Evolutionary conservation across 2,329 filamentous ascomycete species (phyloP), one percentile per base, ranked within the genome.

Genomic region (Didymella lethalis): DNA sequence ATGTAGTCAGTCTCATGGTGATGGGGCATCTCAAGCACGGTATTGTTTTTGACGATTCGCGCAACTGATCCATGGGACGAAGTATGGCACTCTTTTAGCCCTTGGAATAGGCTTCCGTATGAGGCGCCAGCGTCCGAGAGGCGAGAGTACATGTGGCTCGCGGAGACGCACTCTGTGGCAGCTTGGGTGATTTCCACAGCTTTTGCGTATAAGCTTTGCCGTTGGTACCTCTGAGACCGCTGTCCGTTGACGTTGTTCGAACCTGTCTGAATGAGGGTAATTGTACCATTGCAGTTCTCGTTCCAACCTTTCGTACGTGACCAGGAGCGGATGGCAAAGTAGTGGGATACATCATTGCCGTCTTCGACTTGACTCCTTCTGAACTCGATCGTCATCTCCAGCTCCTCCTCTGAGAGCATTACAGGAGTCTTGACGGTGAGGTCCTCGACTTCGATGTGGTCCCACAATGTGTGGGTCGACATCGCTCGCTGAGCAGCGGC

Each of bases 261-360:
- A 12, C 80, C 75, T 7, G 65, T 64, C 8, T 70, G 62, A 45
- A 74, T 72, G 3, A 82, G 77, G 6, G 78, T 73, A 10, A 87
- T 77, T 8, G 44, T 32, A 16, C 71, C 71, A 18, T 59, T 65
- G 68, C 85, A 87, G 65, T 88, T 83, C 65, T 88, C 83, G 0
- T 81, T 81, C 86, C 86, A 88, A 11, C 83, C 82, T 40, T 82
- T 78, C 12, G 73, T 78, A 14, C 79, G 77, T 0, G 80, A 80
- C 80, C 81, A 86, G 0, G 85, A 86, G 45, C 80, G 84, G 26
- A 88, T 83, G 1, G 79, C 74, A 72, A 88, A 88, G 10, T 61
- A 40, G 18, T 59, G 55, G 10, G 54, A 45, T 3, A 23, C 5
- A 7, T 14, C 31, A 23, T 36, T 49, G 14, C 28, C 38, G 7